Base-by-base conservation (phyloP, 2,329 filamentous ascomycete genomes). In the Aspergillus felis region DNA sequence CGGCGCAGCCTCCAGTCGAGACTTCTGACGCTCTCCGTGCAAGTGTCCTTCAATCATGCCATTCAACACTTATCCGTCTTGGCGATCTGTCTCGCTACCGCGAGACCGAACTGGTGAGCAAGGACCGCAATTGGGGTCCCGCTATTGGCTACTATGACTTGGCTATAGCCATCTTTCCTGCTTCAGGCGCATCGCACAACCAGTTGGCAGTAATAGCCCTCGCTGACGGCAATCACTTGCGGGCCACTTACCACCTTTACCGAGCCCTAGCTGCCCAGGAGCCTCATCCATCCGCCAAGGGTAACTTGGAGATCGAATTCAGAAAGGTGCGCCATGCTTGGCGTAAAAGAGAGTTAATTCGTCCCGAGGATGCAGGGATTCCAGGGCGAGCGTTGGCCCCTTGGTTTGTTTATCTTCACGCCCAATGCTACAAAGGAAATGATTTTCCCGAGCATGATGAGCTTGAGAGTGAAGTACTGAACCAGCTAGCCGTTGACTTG, bases 71-170 rank as follows among this genome's bases (percentile, higher is more conserved):
- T 55, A 87, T 97, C 58, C 91, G 89, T 63, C 84, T 97, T 9
- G 94, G 94, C 35, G 94, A 99, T 72, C 81, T 99, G 50, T 90
- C 90, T 51, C 87, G 94, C 61, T 99, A 97, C 75, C 87, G 92
- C 59, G 85, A 86, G 65, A 82, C 81, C 54, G 89, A 93, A 69
- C 79, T 90, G 57, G 86, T 87, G 58, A 83, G 82, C 59, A 92
- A 89, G 72, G 84, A 86, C 61, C 86, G 87, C 54, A 89, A 89
- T 66, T 95, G 90, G 80, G 89, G 89, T 27, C 85, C 85, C 14
- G 91, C 93, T 14, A 81, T 92, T 67, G 87, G 88, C 10, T 96
- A 93, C 74, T 97, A 99, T 73, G 81, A 84, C 55, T 80, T 97
- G 58, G 94, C 94, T 24, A 85, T 87, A 62, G 85, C 89, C 53